Percentiles rank a stretch among this genome's conserved stretches.
Evolutionary conservation across 768 basidiomycete species (phyloP).

Genomic region (Lentinula lateritia): DNA sequence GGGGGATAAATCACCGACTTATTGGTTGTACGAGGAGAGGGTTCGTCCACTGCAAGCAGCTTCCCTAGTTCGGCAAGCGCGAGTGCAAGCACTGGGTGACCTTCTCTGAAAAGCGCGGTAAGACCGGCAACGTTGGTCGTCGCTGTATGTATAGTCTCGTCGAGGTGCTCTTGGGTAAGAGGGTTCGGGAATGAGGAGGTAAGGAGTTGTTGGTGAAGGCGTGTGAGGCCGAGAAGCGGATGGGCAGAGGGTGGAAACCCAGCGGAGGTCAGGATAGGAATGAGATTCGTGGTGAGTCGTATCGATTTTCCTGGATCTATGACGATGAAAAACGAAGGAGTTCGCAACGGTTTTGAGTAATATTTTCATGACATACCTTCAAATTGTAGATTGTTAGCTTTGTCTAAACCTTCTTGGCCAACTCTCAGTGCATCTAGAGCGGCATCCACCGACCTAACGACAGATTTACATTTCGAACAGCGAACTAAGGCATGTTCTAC

Average conservation of each 20-base stretch:
- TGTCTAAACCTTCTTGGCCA: slow-evolving; percentile 70
- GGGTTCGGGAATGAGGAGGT: slow-evolving; percentile 40
- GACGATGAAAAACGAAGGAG: not conserved
- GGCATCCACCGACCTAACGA: slow-evolving; percentile 42
- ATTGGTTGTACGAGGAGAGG: slow-evolving; percentile 29
- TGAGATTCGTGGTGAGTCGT: slow-evolving; percentile 58
- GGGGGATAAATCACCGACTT: slow-evolving; percentile 48
- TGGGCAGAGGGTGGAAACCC: slow-evolving; percentile 63
- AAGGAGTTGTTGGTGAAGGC: slow-evolving; percentile 68
- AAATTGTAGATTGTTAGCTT: slow-evolving; percentile 59
- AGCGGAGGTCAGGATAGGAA: slow-evolving; percentile 56
- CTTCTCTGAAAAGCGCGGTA: slow-evolving; percentile 42
- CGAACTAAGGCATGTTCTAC: slow-evolving; percentile 42
- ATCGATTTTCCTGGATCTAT: slow-evolving; percentile 54
- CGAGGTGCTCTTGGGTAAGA: slow-evolving; percentile 46
- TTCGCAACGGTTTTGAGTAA: not conserved
- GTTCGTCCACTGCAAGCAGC: slow-evolving; percentile 75
- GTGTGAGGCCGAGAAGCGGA: slow-evolving; percentile 69
- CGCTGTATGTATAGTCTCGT: slow-evolving; percentile 56
- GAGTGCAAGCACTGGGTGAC: slow-evolving; percentile 76
- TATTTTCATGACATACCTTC: slow-evolving; percentile 34
- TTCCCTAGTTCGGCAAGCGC: slow-evolving; percentile 79
- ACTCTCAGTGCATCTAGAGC: slow-evolving; percentile 61
- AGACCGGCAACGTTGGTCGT: slow-evolving; percentile 52
- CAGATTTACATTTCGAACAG: slow-evolving; percentile 52